These are phyloP conservation scores for Nematodospora valgi DNA, from an alignment of 805 yeast species.

Conservation along the genomic window DNA sequence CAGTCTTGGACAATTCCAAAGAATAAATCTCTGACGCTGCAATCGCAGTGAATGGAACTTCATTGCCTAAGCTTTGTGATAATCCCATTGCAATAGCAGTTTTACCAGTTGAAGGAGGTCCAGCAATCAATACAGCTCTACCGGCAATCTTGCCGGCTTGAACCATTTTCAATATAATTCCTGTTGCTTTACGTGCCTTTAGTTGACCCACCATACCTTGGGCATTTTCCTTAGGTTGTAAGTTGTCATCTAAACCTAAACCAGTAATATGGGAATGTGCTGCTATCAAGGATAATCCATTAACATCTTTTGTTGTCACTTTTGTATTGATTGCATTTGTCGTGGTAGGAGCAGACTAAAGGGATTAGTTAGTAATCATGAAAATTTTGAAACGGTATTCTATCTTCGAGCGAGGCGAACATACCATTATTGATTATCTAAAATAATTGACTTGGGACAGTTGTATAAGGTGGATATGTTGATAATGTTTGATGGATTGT, in stretches of 20 bases:
- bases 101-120: slow-evolving; percentile 98
- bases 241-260: slow-evolving; percentile 88
- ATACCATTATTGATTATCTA: too few relatives aligned
- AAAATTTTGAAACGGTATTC: too few relatives aligned
- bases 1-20: slow-evolving; percentile 90
- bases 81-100: slow-evolving; percentile 97
- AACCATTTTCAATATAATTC: slow-evolving; percentile 87
- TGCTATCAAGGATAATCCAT: slow-evolving; percentile 71
- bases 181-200: slow-evolving; percentile 95
- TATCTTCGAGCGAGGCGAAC: too few relatives aligned
- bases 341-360: too few relatives aligned
- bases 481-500: not conserved
- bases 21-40: slow-evolving; percentile 94
- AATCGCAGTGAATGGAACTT: slow-evolving; percentile 92
- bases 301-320: slow-evolving; percentile 30
- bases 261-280: slow-evolving; percentile 99
- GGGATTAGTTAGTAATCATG: too few relatives aligned
- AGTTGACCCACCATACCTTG: slow-evolving; percentile 98
- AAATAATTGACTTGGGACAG: too few relatives aligned
- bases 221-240: slow-evolving; percentile 70
- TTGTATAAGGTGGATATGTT: not conserved
- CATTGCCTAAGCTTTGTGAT: slow-evolving; percentile 66
- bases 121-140: slow-evolving; percentile 91
- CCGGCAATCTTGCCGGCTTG: slow-evolving; percentile 96
- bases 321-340: slow-evolving; percentile 29